Percentiles rank a stretch among this genome's conserved stretches.
Conservation (phyloP, 2,329 filamentous ascomycete species). For the Calonectria crousiana region DNA sequence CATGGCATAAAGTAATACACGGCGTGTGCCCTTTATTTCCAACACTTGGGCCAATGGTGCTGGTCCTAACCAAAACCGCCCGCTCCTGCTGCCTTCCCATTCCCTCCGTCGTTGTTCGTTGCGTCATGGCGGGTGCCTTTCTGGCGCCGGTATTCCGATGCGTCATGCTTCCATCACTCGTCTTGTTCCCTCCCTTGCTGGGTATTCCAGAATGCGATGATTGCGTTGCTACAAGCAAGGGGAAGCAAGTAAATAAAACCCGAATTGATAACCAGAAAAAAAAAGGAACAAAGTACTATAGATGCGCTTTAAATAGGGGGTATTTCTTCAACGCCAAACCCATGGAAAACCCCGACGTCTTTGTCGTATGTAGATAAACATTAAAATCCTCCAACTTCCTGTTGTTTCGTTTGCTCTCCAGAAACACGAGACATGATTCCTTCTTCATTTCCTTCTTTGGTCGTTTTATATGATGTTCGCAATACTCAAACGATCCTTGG, state of each 20-base stretch:
- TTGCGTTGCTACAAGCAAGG: neutral
- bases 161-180: neutral
- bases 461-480: conserved; percentile 57
- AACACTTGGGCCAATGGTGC: neutral
- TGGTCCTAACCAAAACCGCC: neutral
- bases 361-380: conserved; percentile 28
- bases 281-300: neutral
- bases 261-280: neutral
- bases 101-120: neutral
- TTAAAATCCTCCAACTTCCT: conserved; percentile 30
- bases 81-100: neutral
- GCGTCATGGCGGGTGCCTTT: neutral
- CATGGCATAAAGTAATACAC: neutral
- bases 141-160: neutral
- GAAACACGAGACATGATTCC: conserved; percentile 23
- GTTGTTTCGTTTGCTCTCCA: neutral
- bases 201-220: neutral
- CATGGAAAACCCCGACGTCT: neutral
- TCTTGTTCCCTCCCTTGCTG: neutral
- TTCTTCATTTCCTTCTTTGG: neutral
- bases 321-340: conserved; percentile 17
- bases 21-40: neutral
- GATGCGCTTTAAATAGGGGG: conserved; percentile 17
- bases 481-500: conserved; percentile 54
- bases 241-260: neutral